A percentile compares a stretch with the other conserved stretches of the same genome.
These are phyloP conservation scores for Globisporangium takayamanum DNA, from an alignment of 352 stramenopile species.

Conservation along the genomic window DNA sequence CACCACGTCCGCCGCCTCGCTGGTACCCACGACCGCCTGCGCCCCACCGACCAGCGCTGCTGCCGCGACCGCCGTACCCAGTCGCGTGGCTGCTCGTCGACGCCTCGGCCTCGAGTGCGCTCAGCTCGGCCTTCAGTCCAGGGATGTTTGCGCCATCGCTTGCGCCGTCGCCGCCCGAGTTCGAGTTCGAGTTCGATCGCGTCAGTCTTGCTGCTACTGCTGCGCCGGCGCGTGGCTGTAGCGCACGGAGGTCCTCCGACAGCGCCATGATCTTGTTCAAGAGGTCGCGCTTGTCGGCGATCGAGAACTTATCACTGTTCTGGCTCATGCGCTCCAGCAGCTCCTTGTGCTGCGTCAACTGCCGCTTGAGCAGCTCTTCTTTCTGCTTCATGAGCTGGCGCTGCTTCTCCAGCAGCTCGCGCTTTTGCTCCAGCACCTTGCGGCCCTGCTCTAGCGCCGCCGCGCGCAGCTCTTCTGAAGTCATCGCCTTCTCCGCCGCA, in stretches of 20 bases:
- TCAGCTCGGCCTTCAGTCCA: constrained; percentile 61
- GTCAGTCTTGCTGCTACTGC: constrained; percentile 2
- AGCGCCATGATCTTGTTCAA: constrained; percentile 81
- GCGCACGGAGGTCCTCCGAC: constrained; percentile 57
- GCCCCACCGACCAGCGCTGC: constrained; percentile 23
- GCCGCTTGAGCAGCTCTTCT: constrained; percentile 71
- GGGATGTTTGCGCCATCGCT: constrained; percentile 24
- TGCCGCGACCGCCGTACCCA: constrained; percentile 21
- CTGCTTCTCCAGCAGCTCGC: constrained; percentile 83
- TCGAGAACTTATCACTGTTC: constrained; percentile 63
- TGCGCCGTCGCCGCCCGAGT: constrained; percentile 10
- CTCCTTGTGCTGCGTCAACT: constrained; percentile 78
- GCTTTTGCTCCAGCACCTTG: constrained; percentile 80
- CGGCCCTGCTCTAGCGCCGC: constrained; percentile 74
- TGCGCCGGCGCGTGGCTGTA: constrained; percentile 27
- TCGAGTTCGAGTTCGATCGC: constrained; percentile 1
- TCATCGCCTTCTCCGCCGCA: constrained; percentile 53
- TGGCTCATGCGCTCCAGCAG: constrained; percentile 75
- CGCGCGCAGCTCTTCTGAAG: constrained; percentile 58
- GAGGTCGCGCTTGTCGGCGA: constrained; percentile 66
- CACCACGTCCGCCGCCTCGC: constrained; percentile 37
- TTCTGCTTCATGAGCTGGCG: constrained; percentile 80
- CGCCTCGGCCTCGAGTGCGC: constrained; percentile 51
- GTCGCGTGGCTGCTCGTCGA: constrained; percentile 13
- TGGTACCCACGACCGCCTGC: constrained; percentile 34